Percentiles rank a stretch among this genome's conserved stretches.
Evolutionary conservation across 2,329 filamentous ascomycete genomes (phyloP).

Genomic region (Alternaria brassicicola): DNA sequence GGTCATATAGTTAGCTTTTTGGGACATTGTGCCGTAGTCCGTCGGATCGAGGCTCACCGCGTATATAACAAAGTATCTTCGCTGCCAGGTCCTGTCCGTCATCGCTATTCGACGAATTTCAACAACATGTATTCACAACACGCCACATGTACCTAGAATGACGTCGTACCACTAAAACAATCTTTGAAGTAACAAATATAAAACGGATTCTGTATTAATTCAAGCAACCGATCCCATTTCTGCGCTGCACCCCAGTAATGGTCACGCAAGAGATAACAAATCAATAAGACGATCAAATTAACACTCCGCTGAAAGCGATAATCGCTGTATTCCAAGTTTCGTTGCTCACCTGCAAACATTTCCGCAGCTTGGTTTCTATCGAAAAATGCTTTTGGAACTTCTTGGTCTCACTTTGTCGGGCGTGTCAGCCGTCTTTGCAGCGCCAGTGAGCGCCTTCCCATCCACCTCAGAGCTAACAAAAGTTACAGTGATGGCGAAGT

Average conservation of each 20-base stretch:
- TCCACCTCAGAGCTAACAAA: background rate
- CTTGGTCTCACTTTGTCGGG: background rate
- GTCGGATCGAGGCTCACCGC: background rate
- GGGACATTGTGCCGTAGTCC: background rate
- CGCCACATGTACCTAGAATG: background rate
- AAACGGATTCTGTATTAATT: background rate
- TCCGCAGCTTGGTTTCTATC: background rate
- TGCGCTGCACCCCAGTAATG: too few species aligned
- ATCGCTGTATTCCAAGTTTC: background rate
- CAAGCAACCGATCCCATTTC: background rate
- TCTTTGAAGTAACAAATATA: background rate
- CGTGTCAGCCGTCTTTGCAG: background rate
- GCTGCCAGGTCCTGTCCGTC: background rate
- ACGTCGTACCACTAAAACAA: background rate
- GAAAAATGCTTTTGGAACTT: background rate
- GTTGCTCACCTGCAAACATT: background rate
- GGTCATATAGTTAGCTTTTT: slow-evolving; percentile 1
- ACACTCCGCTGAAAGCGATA: too few species aligned
- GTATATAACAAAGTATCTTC: background rate
- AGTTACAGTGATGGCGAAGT: background rate
- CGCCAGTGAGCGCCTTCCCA: background rate
- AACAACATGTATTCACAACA: background rate
- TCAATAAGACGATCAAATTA: background rate
- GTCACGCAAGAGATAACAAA: background rate
- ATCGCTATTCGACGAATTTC: background rate